Evolutionary conservation across 31 red algal species (phyloP).

Genomic region (Endocladia muricata): DNA sequence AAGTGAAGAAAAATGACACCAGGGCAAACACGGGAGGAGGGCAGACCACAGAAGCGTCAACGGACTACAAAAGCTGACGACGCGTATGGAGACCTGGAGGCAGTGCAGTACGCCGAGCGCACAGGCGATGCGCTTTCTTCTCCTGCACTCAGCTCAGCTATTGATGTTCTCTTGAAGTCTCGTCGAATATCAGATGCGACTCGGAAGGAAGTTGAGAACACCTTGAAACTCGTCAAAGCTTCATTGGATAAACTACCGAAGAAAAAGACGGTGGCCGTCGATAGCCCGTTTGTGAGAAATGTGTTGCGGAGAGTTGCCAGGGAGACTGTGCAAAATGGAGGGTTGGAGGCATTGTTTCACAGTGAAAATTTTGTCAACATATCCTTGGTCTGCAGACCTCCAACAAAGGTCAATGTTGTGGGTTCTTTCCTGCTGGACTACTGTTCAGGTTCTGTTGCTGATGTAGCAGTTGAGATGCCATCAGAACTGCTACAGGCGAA

Average conservation of each 20-base stretch:
- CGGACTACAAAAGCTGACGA: slow-evolving; percentile 1
- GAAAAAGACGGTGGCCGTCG: slow-evolving; percentile 23
- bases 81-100: slow-evolving; percentile 21
- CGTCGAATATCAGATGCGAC: slow-evolving; percentile 15
- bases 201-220: slow-evolving; percentile 11
- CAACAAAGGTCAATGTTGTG: slow-evolving; percentile 24
- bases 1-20: too few relatives aligned
- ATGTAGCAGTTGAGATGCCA: slow-evolving; percentile 53
- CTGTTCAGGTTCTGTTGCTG: background rate
- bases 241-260: slow-evolving; percentile 33
- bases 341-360: slow-evolving; percentile 21
- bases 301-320: slow-evolving; percentile 16
- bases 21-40: background rate
- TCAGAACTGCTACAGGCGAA: slow-evolving; percentile 23
- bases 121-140: slow-evolving; percentile 36
- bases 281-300: slow-evolving; percentile 26
- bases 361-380: slow-evolving; percentile 3
- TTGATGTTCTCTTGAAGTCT: slow-evolving; percentile 15
- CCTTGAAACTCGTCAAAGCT: slow-evolving; percentile 25
- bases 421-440: slow-evolving; percentile 38
- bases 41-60: background rate
- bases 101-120: slow-evolving; percentile 24
- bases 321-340: too few relatives aligned
- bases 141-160: slow-evolving; percentile 13
- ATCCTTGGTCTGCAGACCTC: slow-evolving; percentile 31